Evolutionary conservation across 169 alveolate species (phyloP).

Genomic region (Plasmodium gallinaceum): DNA sequence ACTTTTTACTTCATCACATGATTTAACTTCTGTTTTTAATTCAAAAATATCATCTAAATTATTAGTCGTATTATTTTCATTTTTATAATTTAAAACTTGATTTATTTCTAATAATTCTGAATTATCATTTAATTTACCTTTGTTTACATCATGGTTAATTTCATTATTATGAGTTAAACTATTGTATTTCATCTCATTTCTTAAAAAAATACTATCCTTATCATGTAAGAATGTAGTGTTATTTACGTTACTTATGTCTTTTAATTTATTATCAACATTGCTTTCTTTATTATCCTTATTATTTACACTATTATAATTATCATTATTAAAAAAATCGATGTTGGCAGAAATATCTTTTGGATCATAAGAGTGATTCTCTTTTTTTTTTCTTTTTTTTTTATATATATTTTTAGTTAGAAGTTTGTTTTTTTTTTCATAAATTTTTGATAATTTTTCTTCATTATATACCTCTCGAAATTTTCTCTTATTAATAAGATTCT

Average conservation of each 20-base stretch:
- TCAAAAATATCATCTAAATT: constrained; percentile 43
- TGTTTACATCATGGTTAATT: background rate
- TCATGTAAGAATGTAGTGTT: background rate
- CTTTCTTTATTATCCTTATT: background rate
- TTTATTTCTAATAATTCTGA: background rate
- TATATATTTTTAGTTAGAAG: too few species aligned
- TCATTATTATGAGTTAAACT: background rate
- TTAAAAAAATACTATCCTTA: background rate
- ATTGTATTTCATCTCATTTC: background rate
- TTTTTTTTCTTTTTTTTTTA: too few species aligned
- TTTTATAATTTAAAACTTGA: background rate
- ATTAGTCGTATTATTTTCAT: background rate
- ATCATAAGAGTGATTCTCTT: too few species aligned
- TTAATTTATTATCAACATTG: background rate
- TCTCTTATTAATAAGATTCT: too few species aligned
- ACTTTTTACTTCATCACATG: constrained; percentile 70
- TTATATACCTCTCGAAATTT: too few species aligned
- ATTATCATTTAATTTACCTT: background rate
- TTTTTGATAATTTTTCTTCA: too few species aligned
- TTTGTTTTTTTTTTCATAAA: too few species aligned
- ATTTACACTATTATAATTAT: too few species aligned
- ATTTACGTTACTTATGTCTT: background rate
- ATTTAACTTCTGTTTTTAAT: constrained; percentile 58
- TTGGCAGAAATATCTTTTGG: too few species aligned
- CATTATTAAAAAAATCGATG: too few species aligned